phyloP scores from a whole-genome alignment of 208 protist species.

The Angomonas desouzai region DNA sequence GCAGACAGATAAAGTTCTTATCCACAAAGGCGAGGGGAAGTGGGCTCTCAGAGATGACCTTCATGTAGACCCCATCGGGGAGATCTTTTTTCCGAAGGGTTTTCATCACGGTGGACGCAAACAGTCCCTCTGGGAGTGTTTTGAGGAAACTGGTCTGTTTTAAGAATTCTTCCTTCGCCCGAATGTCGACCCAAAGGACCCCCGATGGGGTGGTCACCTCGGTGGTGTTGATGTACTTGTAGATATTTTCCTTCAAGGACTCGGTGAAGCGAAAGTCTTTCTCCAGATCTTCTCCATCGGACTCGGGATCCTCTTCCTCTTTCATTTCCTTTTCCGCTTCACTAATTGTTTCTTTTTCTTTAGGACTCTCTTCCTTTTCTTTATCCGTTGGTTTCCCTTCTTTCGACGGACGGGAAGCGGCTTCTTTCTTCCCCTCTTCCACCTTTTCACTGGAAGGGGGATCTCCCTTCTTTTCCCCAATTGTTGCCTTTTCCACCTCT shows the following conservation, averaged over 20 bases:
- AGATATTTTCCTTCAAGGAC: constrained; percentile 18
- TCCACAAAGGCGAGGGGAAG: constrained; percentile 41
- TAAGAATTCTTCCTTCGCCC: constrained; percentile 21
- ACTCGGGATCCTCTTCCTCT: too few species aligned
- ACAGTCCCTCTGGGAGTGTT: constrained; percentile 28
- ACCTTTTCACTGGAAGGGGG: neutral
- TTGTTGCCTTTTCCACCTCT: neutral
- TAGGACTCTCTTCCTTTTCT: constrained; percentile 2
- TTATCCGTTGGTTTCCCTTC: constrained; percentile 1
- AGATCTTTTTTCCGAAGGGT: constrained; percentile 24
- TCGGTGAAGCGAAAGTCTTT: constrained; percentile 24
- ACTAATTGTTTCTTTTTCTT: too few species aligned
- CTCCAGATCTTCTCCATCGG: too few species aligned
- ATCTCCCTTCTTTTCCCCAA: neutral
- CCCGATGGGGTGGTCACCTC: constrained; percentile 38
- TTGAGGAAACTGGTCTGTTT: constrained; percentile 18
- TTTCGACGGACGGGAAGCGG: too few species aligned
- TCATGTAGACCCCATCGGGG: constrained; percentile 29
- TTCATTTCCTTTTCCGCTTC: too few species aligned
- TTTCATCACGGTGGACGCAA: constrained; percentile 32
- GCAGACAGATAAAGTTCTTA: constrained; percentile 39
- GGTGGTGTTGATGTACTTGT: constrained; percentile 32
- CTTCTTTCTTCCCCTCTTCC: neutral
- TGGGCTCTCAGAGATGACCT: constrained; percentile 23
- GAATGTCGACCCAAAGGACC: constrained; percentile 51